These are phyloP conservation scores for Monilinia fructicola DNA, from an alignment of 2,329 filamentous ascomycete species.

Conservation along the genomic window DNA sequence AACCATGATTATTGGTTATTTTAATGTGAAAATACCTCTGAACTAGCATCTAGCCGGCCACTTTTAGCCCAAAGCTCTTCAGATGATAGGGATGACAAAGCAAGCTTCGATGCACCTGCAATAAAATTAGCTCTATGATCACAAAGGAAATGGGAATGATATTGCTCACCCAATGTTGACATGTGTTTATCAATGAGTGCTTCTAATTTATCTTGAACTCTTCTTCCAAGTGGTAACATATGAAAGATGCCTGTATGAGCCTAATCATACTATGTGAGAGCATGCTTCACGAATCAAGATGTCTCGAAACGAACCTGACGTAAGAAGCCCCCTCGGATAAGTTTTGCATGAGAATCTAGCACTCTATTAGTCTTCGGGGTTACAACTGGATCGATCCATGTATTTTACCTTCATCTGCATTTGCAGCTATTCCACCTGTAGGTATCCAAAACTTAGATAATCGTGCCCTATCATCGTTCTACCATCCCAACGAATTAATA, in stretches of 20 bases:
- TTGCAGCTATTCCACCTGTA: slow-evolving; percentile 64
- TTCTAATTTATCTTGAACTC: slow-evolving; percentile 88
- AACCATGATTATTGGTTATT: background rate
- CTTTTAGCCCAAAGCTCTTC: slow-evolving; percentile 81
- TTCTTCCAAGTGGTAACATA: slow-evolving; percentile 78
- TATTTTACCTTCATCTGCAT: slow-evolving; percentile 52
- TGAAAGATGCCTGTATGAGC: slow-evolving; percentile 91
- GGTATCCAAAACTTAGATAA: slow-evolving; percentile 80
- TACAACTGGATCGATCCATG: no score
- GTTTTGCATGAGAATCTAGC: slow-evolving; percentile 63
- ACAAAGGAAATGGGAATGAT: slow-evolving; percentile 11
- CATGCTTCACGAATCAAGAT: background rate
- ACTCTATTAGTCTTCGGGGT: slow-evolving; percentile 6
- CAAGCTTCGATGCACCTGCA: slow-evolving; percentile 73
- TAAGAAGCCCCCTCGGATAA: slow-evolving; percentile 70
- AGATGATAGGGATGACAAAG: slow-evolving; percentile 81
- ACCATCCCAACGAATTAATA: slow-evolving; percentile 36
- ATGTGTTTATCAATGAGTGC: slow-evolving; percentile 85
- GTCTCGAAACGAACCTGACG: slow-evolving; percentile 57
- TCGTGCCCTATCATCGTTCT: slow-evolving; percentile 58
- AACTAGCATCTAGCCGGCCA: slow-evolving; percentile 70
- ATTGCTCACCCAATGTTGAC: slow-evolving; percentile 61
- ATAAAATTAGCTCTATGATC: slow-evolving; percentile 1
- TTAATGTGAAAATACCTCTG: slow-evolving; percentile 60
- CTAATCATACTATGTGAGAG: slow-evolving; percentile 44